A percentile compares a stretch with the other conserved stretches of the same genome.
Conservation (phyloP, 768 basidiomycete species). For the Rhodotorula diobovata region DNA sequence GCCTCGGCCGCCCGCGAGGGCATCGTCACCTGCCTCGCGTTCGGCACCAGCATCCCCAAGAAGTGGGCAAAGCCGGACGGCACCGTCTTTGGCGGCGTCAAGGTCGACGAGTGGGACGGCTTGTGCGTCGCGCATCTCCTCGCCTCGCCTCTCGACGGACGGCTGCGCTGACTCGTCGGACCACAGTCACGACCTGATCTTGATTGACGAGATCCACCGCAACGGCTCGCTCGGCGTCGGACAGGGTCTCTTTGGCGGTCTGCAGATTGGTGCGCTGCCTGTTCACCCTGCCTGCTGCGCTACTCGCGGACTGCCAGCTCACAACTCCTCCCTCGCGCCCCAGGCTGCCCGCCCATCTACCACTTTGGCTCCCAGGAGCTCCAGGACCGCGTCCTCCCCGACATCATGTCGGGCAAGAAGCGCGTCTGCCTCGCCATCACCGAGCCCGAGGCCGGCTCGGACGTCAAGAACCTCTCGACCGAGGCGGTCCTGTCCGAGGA, state of each 20-base stretch:
- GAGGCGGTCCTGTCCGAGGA: slow-evolving; percentile 38
- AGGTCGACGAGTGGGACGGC: slow-evolving; percentile 41
- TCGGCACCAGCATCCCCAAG: slow-evolving; percentile 12
- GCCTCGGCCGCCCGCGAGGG: slow-evolving; percentile 29
- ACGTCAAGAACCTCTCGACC: slow-evolving; percentile 41
- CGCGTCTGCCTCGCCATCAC: slow-evolving; percentile 43
- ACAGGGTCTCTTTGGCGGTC: slow-evolving; percentile 36
- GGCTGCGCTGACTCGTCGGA: background rate
- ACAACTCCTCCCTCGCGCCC: background rate
- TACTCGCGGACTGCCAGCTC: background rate
- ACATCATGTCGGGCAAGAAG: slow-evolving; percentile 40
- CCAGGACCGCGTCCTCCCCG: slow-evolving; percentile 38
- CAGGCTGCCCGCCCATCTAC: slow-evolving; percentile 32
- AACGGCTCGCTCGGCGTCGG: slow-evolving; percentile 30
- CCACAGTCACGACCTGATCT: slow-evolving; percentile 37
- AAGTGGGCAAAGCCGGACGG: slow-evolving; percentile 27
- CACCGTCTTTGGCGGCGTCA: slow-evolving; percentile 28
- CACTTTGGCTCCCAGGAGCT: slow-evolving; percentile 37
- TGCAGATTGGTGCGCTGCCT: slow-evolving; percentile 23
- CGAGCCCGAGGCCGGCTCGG: slow-evolving; percentile 40
- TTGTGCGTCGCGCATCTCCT: slow-evolving; percentile 20
- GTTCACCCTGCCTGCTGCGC: no score
- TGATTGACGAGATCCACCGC: slow-evolving; percentile 39
- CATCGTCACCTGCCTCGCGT: slow-evolving; percentile 29
- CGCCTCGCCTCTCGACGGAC: background rate